These are phyloP conservation scores for Gracilaria vermiculophylla DNA, from an alignment of 23 red algal species.

Conservation along the genomic window DNA sequence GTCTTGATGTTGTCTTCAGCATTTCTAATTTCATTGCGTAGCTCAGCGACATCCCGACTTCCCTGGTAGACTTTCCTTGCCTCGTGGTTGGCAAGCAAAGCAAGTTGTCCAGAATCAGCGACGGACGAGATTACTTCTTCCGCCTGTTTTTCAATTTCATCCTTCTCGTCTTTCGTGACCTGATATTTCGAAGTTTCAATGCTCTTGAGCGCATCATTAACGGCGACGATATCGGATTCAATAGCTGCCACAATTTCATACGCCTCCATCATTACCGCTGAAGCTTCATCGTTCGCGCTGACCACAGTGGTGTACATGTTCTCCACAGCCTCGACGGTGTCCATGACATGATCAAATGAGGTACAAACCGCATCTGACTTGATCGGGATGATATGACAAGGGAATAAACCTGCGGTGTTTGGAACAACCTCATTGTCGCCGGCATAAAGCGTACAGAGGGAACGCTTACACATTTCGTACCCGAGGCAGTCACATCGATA, in stretches of 20 bases:
- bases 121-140: not conserved
- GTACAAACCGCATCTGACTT: slow-evolving; percentile 6
- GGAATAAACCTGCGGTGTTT: not conserved
- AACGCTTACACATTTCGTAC: slow-evolving; percentile 35
- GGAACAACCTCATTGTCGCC: not conserved
- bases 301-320: not conserved
- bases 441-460: not conserved
- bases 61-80: not conserved
- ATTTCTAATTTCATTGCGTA: not conserved
- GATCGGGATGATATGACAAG: not conserved
- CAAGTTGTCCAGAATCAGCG: not conserved
- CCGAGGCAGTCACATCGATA: slow-evolving; percentile 50
- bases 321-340: slow-evolving; percentile 14
- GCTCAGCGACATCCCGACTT: not conserved
- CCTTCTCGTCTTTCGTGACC: not conserved
- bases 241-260: slow-evolving; percentile 4
- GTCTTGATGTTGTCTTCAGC: not conserved
- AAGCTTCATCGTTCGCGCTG: not conserved
- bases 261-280: not conserved
- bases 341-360: slow-evolving; percentile 21
- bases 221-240: not conserved
- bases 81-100: not conserved
- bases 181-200: not conserved
- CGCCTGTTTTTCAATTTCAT: not conserved
- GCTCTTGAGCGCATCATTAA: not conserved